Evolutionary conservation across 805 yeast genomes (phyloP).

Genomic region (Tetrapisispora namnaoensis): DNA sequence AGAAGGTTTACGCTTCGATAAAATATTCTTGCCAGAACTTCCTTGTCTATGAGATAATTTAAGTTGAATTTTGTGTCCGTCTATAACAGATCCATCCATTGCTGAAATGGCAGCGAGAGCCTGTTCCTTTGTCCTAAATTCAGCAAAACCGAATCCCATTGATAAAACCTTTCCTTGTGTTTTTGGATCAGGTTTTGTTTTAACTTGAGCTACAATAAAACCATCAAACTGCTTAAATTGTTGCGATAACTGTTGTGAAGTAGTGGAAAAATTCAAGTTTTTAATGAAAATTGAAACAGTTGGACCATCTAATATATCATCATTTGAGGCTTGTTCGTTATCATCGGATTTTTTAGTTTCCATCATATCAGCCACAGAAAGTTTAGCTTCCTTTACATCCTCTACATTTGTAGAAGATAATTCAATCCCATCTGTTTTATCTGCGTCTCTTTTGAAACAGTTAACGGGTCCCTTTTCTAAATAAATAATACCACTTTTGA

Average conservation of each 20-base stretch:
- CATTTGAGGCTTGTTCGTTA: slow-evolving; percentile 30
- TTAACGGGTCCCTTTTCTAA: slow-evolving; percentile 90
- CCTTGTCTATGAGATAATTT: slow-evolving; percentile 78
- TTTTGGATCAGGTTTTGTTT: slow-evolving; percentile 81
- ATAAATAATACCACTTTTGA: slow-evolving; percentile 79
- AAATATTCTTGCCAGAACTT: slow-evolving; percentile 21
- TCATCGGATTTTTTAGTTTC: slow-evolving; percentile 36
- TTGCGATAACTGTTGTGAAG: slow-evolving; percentile 43
- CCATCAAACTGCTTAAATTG: slow-evolving; percentile 68
- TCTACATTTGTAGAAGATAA: slow-evolving; percentile 20
- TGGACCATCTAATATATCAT: slow-evolving; percentile 47
- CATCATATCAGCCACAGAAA: slow-evolving; percentile 21
- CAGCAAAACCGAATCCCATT: slow-evolving; percentile 98
- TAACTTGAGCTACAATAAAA: slow-evolving; percentile 70
- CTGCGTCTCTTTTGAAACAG: slow-evolving; percentile 56
- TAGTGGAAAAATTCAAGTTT: slow-evolving; percentile 81
- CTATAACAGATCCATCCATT: slow-evolving; percentile 67
- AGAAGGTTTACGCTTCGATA: slow-evolving; percentile 35
- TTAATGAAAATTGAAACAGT: slow-evolving; percentile 85
- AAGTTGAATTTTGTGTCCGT: slow-evolving; percentile 84
- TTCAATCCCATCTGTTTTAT: slow-evolving; percentile 23
- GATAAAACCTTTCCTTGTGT: slow-evolving; percentile 56
- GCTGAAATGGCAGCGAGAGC: slow-evolving; percentile 69
- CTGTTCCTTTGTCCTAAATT: slow-evolving; percentile 66
- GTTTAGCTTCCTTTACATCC: slow-evolving; percentile 28